Conservation (phyloP, 345 rosid genomes). For the Syzygium aqueum region DNA sequence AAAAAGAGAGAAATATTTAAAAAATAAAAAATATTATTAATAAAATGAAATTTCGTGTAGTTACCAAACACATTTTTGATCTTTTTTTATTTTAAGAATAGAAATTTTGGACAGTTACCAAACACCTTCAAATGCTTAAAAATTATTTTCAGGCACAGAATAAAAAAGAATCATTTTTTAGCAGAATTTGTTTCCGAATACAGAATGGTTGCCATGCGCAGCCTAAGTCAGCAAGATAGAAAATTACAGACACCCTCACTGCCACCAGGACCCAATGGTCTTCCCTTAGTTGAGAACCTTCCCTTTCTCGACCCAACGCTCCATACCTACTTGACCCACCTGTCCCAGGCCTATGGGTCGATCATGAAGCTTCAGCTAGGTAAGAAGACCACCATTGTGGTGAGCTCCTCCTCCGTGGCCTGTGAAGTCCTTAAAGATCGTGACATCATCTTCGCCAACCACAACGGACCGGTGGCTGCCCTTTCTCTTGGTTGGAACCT, state of each 20-base stretch:
- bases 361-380: constrained; percentile 38
- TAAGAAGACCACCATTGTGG: constrained; percentile 19
- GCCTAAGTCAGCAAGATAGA: neutral
- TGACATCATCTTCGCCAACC: constrained; percentile 41
- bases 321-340: constrained; percentile 32
- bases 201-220: too few species aligned
- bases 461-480: constrained; percentile 17
- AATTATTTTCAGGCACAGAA: too few species aligned
- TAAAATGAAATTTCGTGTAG: too few species aligned
- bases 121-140: too few species aligned
- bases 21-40: too few species aligned
- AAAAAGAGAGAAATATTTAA: too few species aligned
- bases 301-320: constrained; percentile 43
- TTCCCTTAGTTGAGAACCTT: constrained; percentile 38
- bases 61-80: too few species aligned
- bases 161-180: too few species aligned
- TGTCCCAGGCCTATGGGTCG: constrained; percentile 29
- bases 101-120: too few species aligned
- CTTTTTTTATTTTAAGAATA: too few species aligned
- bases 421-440: constrained; percentile 39
- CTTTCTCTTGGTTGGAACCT: neutral
- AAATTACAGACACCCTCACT: neutral
- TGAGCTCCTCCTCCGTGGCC: constrained; percentile 28
- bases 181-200: too few species aligned
- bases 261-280: constrained; percentile 36